Percentiles rank a stretch among this genome's conserved stretches.
Evolutionary conservation across 2,329 filamentous ascomycete genomes (phyloP).

Genomic region (Fusarium sarcochroum): DNA sequence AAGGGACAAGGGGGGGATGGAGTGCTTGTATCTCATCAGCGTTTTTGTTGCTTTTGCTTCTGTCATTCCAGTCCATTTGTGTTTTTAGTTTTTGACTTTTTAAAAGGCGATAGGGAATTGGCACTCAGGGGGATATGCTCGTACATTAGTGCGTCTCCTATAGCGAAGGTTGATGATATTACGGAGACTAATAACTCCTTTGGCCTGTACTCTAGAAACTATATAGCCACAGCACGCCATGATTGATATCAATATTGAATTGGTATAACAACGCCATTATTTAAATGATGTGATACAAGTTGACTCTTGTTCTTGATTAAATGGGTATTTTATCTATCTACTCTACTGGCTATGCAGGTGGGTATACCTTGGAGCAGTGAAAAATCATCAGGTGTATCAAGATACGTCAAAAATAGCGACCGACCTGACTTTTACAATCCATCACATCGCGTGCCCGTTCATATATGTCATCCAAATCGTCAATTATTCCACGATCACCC

Average conservation of each 20-base stretch:
- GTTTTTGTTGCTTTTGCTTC: slow-evolving; percentile 32
- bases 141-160: slow-evolving; percentile 18
- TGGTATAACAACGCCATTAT: slow-evolving; percentile 1
- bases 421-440: slow-evolving; percentile 42
- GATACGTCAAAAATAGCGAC: slow-evolving; percentile 29
- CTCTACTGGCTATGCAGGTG: slow-evolving; percentile 31
- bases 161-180: slow-evolving; percentile 21
- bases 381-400: slow-evolving; percentile 38
- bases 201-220: slow-evolving; percentile 47
- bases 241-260: slow-evolving; percentile 23
- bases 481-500: slow-evolving; percentile 23
- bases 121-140: slow-evolving; percentile 19
- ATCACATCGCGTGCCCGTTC: slow-evolving; percentile 32
- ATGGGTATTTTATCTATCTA: slow-evolving; percentile 34
- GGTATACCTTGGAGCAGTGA: slow-evolving; percentile 37
- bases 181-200: slow-evolving; percentile 21
- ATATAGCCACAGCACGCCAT: slow-evolving; percentile 39
- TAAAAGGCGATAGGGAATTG: slow-evolving; percentile 25
- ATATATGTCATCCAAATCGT: slow-evolving; percentile 46
- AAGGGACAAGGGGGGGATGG: slow-evolving; percentile 5
- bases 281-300: neutral
- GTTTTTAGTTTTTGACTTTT: slow-evolving; percentile 32
- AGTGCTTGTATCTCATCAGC: slow-evolving; percentile 41
- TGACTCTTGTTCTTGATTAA: slow-evolving; percentile 33
- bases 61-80: slow-evolving; percentile 22